These are phyloP conservation scores for Santalum album DNA, from an alignment of 164 flowering plant genomes.

Conservation along the genomic window DNA sequence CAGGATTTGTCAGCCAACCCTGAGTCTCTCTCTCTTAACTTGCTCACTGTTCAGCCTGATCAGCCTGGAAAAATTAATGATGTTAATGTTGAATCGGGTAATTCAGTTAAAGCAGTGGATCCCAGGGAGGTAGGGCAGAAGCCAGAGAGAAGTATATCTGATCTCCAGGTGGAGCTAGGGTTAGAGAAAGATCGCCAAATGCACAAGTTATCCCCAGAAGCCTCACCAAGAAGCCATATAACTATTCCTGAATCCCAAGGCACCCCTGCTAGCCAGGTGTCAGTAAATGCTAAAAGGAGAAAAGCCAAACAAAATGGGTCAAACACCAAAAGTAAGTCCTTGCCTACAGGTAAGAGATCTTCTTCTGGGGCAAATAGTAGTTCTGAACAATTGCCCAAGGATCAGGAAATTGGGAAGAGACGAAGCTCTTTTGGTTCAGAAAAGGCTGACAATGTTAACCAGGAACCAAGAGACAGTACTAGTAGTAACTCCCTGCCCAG, in stretches of 20 bases:
- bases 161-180: constrained; percentile 23
- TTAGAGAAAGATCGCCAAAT: constrained; percentile 20
- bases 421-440: constrained; percentile 62
- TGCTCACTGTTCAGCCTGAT: constrained; percentile 13
- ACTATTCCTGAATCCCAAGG: constrained; percentile 63
- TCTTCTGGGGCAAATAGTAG: constrained; percentile 48
- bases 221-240: constrained; percentile 59
- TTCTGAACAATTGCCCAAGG: constrained; percentile 43
- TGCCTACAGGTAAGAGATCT: constrained; percentile 37
- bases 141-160: constrained; percentile 22
- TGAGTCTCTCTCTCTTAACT: constrained; percentile 12
- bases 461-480: constrained; percentile 53
- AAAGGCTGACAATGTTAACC: constrained; percentile 41
- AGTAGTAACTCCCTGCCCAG: constrained; percentile 60
- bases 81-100: constrained; percentile 15
- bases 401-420: constrained; percentile 53
- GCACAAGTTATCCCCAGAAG: constrained; percentile 44
- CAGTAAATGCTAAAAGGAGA: constrained; percentile 37
- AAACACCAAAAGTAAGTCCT: constrained; percentile 28
- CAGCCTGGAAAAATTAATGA: constrained; percentile 23
- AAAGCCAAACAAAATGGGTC: constrained; percentile 34
- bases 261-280: constrained; percentile 75
- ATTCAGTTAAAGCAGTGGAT: too few species aligned
- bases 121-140: constrained; percentile 22
- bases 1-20: constrained; percentile 10